Evolutionary conservation across 2,329 filamentous ascomycete species (phyloP).

Genomic region (Alternaria novae-zelandiae): DNA sequence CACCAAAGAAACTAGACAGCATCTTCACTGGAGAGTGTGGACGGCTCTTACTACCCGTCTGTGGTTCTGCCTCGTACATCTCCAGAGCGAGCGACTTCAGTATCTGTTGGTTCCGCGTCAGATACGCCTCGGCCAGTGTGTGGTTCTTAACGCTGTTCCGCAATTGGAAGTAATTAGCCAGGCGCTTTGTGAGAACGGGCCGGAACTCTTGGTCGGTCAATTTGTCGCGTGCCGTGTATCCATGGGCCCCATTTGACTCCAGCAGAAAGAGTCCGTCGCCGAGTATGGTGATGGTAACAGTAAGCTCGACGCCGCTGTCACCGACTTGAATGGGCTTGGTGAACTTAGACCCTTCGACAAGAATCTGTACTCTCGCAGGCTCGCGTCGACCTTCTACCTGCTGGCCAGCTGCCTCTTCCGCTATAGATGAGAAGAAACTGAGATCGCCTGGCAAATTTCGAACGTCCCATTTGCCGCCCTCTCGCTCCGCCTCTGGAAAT

Average conservation of each 20-base stretch:
- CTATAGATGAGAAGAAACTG: conserved; percentile 69
- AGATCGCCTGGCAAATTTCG: conserved; percentile 67
- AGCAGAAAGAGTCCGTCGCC: conserved; percentile 64
- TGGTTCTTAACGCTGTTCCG: conserved; percentile 73
- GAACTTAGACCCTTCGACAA: conserved; percentile 73
- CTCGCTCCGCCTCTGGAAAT: conserved; percentile 82
- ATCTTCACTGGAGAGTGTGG: conserved; percentile 89
- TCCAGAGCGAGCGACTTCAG: conserved; percentile 72
- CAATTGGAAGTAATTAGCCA: conserved; percentile 73
- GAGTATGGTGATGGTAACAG: conserved; percentile 65
- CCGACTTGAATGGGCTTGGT: conserved; percentile 59
- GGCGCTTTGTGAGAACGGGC: conserved; percentile 74
- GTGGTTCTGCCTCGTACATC: conserved; percentile 64
- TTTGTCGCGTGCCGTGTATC: conserved; percentile 75
- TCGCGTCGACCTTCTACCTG: conserved; percentile 69
- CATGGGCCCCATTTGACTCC: conserved; percentile 70
- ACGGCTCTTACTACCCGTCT: conserved; percentile 64
- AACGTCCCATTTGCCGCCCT: conserved; percentile 80
- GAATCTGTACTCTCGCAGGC: conserved; percentile 72
- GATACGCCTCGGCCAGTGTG: conserved; percentile 68
- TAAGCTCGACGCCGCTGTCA: conserved; percentile 70
- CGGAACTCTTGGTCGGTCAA: conserved; percentile 75
- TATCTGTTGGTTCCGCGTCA: conserved; percentile 79
- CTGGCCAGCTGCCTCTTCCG: conserved; percentile 71
- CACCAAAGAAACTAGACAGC: conserved; percentile 79